A percentile compares a stretch with the other conserved stretches of the same genome.
Conservation (phyloP, 108 stramenopile genomes). For the Skeletonema potamos region DNA sequence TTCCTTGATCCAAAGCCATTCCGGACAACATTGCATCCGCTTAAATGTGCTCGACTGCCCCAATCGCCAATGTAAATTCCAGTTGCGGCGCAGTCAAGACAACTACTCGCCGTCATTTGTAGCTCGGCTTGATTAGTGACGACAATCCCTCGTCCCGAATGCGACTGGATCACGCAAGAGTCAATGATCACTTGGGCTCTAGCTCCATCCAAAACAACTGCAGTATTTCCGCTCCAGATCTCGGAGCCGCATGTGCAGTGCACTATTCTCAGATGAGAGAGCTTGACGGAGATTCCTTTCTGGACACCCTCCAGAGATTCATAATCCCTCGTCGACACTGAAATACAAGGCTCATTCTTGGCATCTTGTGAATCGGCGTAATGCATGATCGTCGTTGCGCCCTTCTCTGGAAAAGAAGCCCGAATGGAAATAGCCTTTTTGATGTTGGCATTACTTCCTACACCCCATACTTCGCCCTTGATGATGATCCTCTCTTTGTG, state of each 20-base stretch:
- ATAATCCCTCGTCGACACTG: constrained; percentile 1
- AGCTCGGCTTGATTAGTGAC: constrained; percentile 37
- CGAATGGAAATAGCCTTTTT: constrained; percentile 19
- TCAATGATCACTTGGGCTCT: constrained; percentile 24
- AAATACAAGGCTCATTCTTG: constrained; percentile 13
- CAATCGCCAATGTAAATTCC: constrained; percentile 47
- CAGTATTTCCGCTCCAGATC: constrained; percentile 47
- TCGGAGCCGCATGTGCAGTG: constrained; percentile 31
- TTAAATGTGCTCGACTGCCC: neutral
- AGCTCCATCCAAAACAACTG: constrained; percentile 14
- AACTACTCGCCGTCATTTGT: constrained; percentile 10
- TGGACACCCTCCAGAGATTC: neutral
- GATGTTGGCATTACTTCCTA: neutral
- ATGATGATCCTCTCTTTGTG: constrained; percentile 19
- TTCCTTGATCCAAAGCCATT: constrained; percentile 35
- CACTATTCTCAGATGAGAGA: constrained; percentile 17
- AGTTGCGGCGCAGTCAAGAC: constrained; percentile 48
- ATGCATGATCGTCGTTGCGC: constrained; percentile 20
- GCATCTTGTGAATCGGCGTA: neutral
- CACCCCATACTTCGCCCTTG: constrained; percentile 3
- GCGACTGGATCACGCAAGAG: constrained; percentile 42
- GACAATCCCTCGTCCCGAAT: constrained; percentile 46
- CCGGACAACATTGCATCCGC: constrained; percentile 27
- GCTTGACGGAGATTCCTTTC: constrained; percentile 19
- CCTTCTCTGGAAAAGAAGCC: constrained; percentile 22